phyloP scores from a whole-genome alignment of 176 grass and related monocot genomes.

The Cenchrus americanus region DNA sequence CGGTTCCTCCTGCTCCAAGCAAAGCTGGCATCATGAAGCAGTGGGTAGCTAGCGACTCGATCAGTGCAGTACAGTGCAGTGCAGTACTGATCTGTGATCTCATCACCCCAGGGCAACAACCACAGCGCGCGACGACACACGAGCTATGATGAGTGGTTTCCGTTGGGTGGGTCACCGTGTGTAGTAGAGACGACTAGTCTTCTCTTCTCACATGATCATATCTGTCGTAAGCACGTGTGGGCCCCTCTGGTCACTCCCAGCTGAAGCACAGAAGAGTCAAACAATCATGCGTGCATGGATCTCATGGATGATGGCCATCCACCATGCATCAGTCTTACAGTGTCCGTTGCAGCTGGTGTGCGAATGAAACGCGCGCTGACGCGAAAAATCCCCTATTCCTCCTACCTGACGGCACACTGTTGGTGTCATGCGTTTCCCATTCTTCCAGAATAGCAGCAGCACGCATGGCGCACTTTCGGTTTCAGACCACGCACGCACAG shows the following conservation, averaged over 20 bases:
- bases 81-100: background rate
- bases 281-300: background rate
- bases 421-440: background rate
- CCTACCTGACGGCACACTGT: background rate
- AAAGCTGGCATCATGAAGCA: conserved; percentile 27
- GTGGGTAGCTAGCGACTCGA: background rate
- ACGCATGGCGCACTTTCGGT: background rate
- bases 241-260: background rate
- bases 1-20: conserved; percentile 25
- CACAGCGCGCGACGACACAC: background rate
- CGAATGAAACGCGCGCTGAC: background rate
- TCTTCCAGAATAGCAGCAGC: background rate
- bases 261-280: background rate
- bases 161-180: background rate
- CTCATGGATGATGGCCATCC: too few species aligned
- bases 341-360: background rate
- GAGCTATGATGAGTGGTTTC: background rate
- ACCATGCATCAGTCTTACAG: background rate
- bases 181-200: too few species aligned
- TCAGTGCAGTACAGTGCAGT: background rate
- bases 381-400: background rate
- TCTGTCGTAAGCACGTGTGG: background rate
- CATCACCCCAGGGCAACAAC: background rate
- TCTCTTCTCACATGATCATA: background rate
- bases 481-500: background rate